These are phyloP conservation scores for Miscanthus lutarioriparius DNA, from an alignment of 176 grass and related monocot genomes.

Conservation along the genomic window DNA sequence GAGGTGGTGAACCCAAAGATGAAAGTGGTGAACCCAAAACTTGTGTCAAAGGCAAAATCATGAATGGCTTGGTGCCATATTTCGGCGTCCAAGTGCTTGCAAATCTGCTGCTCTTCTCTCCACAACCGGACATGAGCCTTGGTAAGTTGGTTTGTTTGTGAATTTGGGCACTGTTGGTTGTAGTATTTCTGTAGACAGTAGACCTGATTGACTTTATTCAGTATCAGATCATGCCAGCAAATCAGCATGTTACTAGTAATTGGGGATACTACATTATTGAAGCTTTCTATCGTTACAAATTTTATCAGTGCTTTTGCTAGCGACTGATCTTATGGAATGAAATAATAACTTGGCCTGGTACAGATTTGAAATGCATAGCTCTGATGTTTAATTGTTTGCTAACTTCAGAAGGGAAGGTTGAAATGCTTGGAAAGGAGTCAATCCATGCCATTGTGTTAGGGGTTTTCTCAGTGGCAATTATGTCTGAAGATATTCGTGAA, in stretches of 20 bases:
- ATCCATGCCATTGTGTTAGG: slow-evolving; percentile 86
- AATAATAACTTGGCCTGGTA: not conserved
- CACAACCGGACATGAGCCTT: slow-evolving; percentile 68
- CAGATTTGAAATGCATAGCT: slow-evolving; percentile 5
- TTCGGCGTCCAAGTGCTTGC: slow-evolving; percentile 56
- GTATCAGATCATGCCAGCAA: not conserved
- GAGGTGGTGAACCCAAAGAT: not conserved
- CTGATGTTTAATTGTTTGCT: slow-evolving; percentile 36
- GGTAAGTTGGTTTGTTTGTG: slow-evolving; percentile 39
- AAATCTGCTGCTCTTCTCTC: slow-evolving; percentile 72
- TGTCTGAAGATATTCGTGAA: slow-evolving; percentile 66
- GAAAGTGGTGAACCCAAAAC: no score
- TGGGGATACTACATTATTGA: not conserved
- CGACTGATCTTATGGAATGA: not conserved
- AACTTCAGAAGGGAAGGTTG: slow-evolving; percentile 83
- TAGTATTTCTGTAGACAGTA: no score
- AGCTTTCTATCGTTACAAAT: not conserved
- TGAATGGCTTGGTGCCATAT: slow-evolving; percentile 71
- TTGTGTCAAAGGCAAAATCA: slow-evolving; percentile 51
- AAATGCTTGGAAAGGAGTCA: slow-evolving; percentile 75
- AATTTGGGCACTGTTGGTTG: not conserved
- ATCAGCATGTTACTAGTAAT: not conserved
- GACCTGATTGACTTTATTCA: not conserved
- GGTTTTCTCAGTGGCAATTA: slow-evolving; percentile 79
- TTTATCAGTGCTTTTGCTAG: not conserved